Base-by-base conservation (phyloP, 2,329 filamentous ascomycete genomes). In the Aspergillus quadricinctus region DNA sequence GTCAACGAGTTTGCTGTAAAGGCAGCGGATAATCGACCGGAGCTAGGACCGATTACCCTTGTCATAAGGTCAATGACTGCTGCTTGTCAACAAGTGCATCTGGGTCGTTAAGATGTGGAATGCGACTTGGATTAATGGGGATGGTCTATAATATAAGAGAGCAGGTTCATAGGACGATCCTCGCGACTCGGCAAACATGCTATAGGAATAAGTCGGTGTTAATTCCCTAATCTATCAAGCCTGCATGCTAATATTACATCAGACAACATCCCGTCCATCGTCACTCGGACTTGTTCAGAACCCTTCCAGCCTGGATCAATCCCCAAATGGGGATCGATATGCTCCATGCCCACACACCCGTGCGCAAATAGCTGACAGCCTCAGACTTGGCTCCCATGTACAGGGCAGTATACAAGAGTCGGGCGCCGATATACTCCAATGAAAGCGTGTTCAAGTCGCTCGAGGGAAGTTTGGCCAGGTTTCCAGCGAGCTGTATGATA, bases 321-420 rank as follows among this genome's bases (percentile, higher is more conserved):
- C 65, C 64, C 57, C 67, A 69, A 21, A 72, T 59, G 3, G 70
- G 70, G 41, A 72, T 62, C 4, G 64, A 67, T 23, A 74, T 40
- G 56, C 70, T 68, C 67, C 68, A 73, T 2, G 64, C 66, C 62
- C 68, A 73, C 43, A 68, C 58, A 2, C 68, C 68, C 6, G 64
- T 71, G 6, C 71, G 66, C 45, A 71, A 50, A 59, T 72, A 73
- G 53, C 69, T 72, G 23, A 61, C 51, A 19, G 64, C 59, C 52
- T 74, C 69, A 10, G 68, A 71, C 41, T 60, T 58, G 5, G 65
- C 64, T 3, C 69, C 66, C 61, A 74, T 67, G 54, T 73, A 74
- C 14, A 69, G 51, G 5, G 66, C 67, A 3, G 68, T 72, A 58
- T 73, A 74, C 27, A 72, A 43, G 2, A 69, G 51, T n/a, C 71